phyloP scores from a whole-genome alignment of 2,329 filamentous ascomycete genomes.

The Apiospora aurea region DNA sequence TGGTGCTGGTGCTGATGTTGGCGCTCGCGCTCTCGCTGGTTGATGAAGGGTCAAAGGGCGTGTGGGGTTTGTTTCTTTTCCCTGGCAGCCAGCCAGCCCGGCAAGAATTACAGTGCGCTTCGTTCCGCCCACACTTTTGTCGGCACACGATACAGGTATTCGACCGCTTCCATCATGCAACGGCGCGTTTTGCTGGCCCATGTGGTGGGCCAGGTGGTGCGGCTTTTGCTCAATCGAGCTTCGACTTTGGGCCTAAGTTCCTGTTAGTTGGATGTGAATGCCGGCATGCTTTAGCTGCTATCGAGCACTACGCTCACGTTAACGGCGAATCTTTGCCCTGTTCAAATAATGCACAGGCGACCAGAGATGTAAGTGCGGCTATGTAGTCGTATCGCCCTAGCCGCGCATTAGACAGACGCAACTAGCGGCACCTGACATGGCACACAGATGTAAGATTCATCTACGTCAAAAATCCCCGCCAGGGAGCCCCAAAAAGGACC shows the following conservation, averaged over 20 bases:
- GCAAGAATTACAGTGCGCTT: background rate
- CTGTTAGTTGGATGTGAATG: background rate
- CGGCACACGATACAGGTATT: constrained; percentile 26
- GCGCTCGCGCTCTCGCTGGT: background rate
- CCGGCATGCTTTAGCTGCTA: constrained; percentile 10
- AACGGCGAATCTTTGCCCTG: constrained; percentile 11
- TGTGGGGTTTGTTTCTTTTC: constrained; percentile 14
- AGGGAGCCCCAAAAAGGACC: constrained; percentile 24
- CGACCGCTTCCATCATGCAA: constrained; percentile 27
- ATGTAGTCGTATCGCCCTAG: constrained; percentile 25
- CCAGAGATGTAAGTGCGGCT: constrained; percentile 26
- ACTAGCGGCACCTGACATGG: constrained; percentile 22
- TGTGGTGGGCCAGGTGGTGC: constrained; percentile 32
- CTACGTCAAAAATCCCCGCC: constrained; percentile 14
- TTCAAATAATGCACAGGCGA: background rate
- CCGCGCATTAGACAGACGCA: constrained; percentile 25
- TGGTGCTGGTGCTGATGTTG: background rate
- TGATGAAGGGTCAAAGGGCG: constrained; percentile 2
- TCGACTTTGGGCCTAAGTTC: background rate
- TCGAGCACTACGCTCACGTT: background rate
- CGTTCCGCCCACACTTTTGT: background rate
- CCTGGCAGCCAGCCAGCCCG: background rate
- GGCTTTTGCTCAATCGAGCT: constrained; percentile 39
- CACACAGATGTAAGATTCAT: constrained; percentile 24
- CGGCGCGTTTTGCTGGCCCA: constrained; percentile 28